These are phyloP conservation scores for Botrytis galanthina DNA, from an alignment of 2,329 filamentous ascomycete genomes.

Conservation along the genomic window DNA sequence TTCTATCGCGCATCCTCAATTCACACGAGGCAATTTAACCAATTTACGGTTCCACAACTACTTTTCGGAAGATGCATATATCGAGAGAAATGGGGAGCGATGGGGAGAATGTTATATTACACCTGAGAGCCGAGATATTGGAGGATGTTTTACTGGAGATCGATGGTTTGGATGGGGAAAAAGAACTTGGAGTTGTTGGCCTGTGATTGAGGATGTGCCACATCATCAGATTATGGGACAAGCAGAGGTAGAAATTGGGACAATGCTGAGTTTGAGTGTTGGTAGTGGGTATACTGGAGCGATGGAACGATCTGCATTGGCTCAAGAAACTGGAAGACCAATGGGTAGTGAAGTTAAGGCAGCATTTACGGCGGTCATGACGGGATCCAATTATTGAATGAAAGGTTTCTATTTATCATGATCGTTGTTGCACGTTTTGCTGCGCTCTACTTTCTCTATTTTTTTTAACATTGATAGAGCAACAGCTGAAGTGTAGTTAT, in stretches of 20 bases:
- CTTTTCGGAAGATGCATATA: conserved; percentile 29
- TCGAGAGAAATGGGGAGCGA: conserved; percentile 28
- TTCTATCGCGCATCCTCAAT: conserved; percentile 16
- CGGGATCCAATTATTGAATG: conserved; percentile 10
- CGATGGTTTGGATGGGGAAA: conserved; percentile 31
- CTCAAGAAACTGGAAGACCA: background rate
- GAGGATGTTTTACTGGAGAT: conserved; percentile 28
- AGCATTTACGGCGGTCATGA: conserved; percentile 23
- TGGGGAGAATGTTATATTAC: conserved; percentile 34
- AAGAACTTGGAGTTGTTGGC: conserved; percentile 32
- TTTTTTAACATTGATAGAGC: background rate
- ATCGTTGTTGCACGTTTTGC: background rate
- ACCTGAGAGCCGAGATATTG: conserved; percentile 31
- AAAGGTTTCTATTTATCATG: background rate
- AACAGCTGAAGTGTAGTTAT: background rate
- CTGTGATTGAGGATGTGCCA: conserved; percentile 15
- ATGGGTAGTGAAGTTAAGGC: conserved; percentile 20
- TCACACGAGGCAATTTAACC: conserved; percentile 24
- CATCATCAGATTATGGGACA: background rate
- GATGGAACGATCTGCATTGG: background rate
- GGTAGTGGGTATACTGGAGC: conserved; percentile 3
- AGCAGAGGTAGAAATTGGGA: background rate
- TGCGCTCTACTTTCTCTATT: background rate
- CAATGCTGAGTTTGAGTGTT: background rate
- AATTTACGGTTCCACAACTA: conserved; percentile 32